Percentiles rank a stretch among this genome's conserved stretches.
Conservation (phyloP, 495 filamentous ascomycete genomes). For the Talaromyces liani region DNA sequence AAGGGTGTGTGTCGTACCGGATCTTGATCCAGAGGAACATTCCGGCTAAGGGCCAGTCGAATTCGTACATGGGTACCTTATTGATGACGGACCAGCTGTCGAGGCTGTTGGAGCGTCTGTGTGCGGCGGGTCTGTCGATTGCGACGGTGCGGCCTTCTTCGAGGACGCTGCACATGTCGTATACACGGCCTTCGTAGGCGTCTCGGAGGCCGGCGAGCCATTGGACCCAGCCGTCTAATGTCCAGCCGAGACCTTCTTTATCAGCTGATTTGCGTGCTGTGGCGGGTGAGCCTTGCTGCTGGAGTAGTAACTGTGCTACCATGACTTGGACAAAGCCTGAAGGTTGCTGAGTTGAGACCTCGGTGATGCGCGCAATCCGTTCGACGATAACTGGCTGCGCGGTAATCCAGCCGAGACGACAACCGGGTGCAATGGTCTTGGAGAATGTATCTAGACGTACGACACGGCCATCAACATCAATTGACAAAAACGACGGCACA, state of each 20-base stretch:
- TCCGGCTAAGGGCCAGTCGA: slow-evolving; percentile 73
- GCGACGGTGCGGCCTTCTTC: slow-evolving; percentile 56
- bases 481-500: slow-evolving; percentile 64
- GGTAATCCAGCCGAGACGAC: slow-evolving; percentile 71
- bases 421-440: slow-evolving; percentile 73
- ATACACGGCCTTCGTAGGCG: slow-evolving; percentile 77
- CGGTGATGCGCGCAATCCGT: slow-evolving; percentile 62
- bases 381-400: slow-evolving; percentile 73
- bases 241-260: slow-evolving; percentile 51
- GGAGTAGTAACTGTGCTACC: slow-evolving; percentile 68
- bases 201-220: slow-evolving; percentile 81
- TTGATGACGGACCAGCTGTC: slow-evolving; percentile 63
- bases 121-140: slow-evolving; percentile 31
- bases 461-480: slow-evolving; percentile 83
- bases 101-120: slow-evolving; percentile 25
- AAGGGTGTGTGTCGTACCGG: slow-evolving; percentile 61
- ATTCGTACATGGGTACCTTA: slow-evolving; percentile 63
- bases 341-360: slow-evolving; percentile 72
- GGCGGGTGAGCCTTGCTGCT: slow-evolving; percentile 33
- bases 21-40: slow-evolving; percentile 88
- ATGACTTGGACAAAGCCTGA: slow-evolving; percentile 82
- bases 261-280: slow-evolving; percentile 18
- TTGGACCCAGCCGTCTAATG: slow-evolving; percentile 76
- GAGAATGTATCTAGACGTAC: slow-evolving; percentile 78
- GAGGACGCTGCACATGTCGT: slow-evolving; percentile 61